phyloP scores from a whole-genome alignment of 306 rosid species.

The Herpetospermum pedunculosum region DNA sequence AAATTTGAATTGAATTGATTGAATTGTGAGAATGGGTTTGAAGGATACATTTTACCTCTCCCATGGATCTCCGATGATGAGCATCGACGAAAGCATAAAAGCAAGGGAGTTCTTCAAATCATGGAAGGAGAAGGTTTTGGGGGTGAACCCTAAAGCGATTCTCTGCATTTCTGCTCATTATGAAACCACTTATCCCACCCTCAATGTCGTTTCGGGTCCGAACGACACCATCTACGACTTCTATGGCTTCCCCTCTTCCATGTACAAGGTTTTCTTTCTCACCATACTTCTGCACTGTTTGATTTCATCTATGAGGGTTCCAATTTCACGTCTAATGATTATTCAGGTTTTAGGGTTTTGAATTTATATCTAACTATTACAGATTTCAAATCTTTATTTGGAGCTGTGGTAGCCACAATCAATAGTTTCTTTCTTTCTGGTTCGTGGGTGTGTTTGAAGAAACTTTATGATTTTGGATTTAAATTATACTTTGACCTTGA shows the following conservation, averaged over 20 bases:
- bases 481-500: no score
- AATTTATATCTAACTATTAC: no score
- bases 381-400: no score
- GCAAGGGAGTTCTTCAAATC: slow-evolving; percentile 45
- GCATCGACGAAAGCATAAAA: slow-evolving; percentile 38
- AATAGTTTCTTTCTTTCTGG: no score
- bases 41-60: slow-evolving; percentile 53
- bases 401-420: no score
- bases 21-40: slow-evolving; percentile 10
- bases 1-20: background rate
- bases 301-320: no score
- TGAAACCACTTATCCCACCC: slow-evolving; percentile 53
- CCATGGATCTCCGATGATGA: slow-evolving; percentile 54
- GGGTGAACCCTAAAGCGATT: slow-evolving; percentile 32
- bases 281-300: no score
- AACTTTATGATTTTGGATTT: no score
- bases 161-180: slow-evolving; percentile 58
- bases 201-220: slow-evolving; percentile 24
- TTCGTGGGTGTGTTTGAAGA: no score
- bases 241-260: slow-evolving; percentile 48
- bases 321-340: no score
- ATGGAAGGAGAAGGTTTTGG: slow-evolving; percentile 31
- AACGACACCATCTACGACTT: slow-evolving; percentile 37
- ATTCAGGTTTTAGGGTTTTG: no score
- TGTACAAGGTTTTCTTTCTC: no score